These are phyloP conservation scores for Solanum aculeatissimum DNA, from an alignment of 305 asterid genomes.

Conservation along the genomic window DNA sequence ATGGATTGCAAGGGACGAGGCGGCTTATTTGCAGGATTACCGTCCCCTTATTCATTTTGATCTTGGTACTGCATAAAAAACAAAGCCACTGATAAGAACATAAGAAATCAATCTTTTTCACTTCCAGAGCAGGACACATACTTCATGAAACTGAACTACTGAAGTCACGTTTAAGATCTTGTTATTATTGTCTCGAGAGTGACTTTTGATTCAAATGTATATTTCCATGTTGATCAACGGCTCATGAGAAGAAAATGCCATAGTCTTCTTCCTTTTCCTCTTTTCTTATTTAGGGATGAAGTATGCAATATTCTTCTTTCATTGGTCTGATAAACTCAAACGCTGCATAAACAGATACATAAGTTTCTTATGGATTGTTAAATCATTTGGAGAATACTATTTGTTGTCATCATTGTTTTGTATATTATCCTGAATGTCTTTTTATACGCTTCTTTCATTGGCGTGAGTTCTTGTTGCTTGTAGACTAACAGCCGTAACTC, in stretches of 20 bases:
- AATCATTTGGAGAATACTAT: neutral
- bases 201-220: neutral
- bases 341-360: neutral
- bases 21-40: neutral
- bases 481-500: constrained; percentile 77
- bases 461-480: neutral
- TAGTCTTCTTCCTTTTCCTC: neutral
- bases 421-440: neutral
- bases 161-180: neutral
- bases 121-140: neutral
- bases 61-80: neutral
- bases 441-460: neutral
- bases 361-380: neutral
- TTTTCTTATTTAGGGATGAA: neutral
- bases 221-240: neutral
- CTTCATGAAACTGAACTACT: neutral
- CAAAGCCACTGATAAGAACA: neutral
- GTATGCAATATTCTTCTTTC: neutral
- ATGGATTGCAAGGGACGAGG: neutral
- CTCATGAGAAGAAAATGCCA: neutral
- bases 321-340: neutral
- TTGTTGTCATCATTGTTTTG: neutral
- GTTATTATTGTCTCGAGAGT: neutral
- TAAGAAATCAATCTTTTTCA: neutral
- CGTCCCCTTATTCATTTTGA: neutral